Conservation (phyloP, 108 stramenopile species). For the Conticribra guillardii region DNA sequence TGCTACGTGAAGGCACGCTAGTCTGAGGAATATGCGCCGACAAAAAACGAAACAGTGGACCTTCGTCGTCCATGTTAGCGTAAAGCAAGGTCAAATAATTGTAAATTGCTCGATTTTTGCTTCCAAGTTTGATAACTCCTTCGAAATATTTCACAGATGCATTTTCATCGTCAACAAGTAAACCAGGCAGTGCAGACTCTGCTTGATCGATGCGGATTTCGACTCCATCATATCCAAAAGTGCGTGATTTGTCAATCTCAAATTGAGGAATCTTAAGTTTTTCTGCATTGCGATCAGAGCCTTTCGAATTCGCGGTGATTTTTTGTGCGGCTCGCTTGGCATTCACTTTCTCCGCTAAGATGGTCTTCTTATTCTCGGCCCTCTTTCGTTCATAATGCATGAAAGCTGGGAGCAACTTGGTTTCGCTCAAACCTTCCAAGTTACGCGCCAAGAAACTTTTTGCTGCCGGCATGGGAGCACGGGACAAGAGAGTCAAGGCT, state of each 20-base stretch:
- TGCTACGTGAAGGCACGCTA: conserved; percentile 19
- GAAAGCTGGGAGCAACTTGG: conserved; percentile 75
- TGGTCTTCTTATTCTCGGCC: conserved; percentile 22
- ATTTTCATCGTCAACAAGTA: conserved; percentile 69
- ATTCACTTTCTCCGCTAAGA: conserved; percentile 23
- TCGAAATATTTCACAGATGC: conserved; percentile 74
- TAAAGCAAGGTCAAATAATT: conserved; percentile 81
- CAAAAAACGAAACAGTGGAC: conserved; percentile 81
- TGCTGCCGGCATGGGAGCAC: conserved; percentile 73
- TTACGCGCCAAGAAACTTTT: conserved; percentile 80
- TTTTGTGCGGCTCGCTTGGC: conserved; percentile 11
- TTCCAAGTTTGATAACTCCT: conserved; percentile 83
- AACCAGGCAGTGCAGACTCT: conserved; percentile 11
- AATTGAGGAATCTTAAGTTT: conserved; percentile 25
- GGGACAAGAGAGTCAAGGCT: conserved; percentile 60
- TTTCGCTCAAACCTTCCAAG: conserved; percentile 73
- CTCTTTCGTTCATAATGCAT: conserved; percentile 79
- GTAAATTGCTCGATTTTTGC: conserved; percentile 74
- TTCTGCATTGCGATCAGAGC: conserved; percentile 2
- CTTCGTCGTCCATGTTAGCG: conserved; percentile 80
- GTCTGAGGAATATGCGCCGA: conserved; percentile 71
- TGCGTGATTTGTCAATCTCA: conserved; percentile 35
- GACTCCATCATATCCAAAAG: conserved; percentile 26
- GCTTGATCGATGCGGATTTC: conserved; percentile 51
- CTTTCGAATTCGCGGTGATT: conserved; percentile 13